Conservation (phyloP, 192 early-diverging fungal genomes). For the Entomortierella lignicola region DNA sequence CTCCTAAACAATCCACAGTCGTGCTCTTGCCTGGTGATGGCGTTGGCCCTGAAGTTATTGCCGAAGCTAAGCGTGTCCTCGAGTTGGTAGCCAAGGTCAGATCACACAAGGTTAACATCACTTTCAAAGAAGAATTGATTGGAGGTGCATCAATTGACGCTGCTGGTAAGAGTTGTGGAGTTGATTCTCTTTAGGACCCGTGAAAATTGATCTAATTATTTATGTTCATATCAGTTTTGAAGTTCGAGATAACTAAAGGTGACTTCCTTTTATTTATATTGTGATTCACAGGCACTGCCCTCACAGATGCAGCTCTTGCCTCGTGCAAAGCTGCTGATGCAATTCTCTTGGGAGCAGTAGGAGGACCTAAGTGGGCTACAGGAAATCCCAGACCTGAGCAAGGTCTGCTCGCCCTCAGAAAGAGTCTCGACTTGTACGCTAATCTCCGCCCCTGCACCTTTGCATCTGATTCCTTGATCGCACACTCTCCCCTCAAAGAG, state of each 20-base stretch:
- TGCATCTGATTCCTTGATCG: constrained; percentile 83
- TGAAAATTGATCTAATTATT: too few species aligned
- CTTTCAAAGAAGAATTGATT: constrained; percentile 85
- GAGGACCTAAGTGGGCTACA: constrained; percentile 95
- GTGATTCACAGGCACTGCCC: constrained; percentile 63
- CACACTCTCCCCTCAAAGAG: constrained; percentile 91
- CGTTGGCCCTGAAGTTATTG: constrained; percentile 94
- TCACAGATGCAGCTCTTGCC: constrained; percentile 85
- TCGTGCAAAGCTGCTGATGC: constrained; percentile 87
- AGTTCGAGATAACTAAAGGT: constrained; percentile 34
- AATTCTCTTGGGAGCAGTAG: constrained; percentile 97
- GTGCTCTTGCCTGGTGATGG: constrained; percentile 93
- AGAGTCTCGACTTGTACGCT: constrained; percentile 93
- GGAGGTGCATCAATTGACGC: constrained; percentile 94
- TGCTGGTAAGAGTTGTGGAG: constrained; percentile 66
- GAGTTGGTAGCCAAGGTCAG: constrained; percentile 78
- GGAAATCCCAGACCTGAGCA: constrained; percentile 93
- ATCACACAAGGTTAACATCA: constrained; percentile 69
- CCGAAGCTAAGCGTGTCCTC: constrained; percentile 91
- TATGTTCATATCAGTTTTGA: too few species aligned
- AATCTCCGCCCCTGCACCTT: constrained; percentile 97
- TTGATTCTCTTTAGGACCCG: too few species aligned
- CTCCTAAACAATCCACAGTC: constrained; percentile 42
- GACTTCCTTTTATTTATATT: constrained; percentile 1
- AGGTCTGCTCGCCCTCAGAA: constrained; percentile 92